Conservation (phyloP, 176 grass and related monocot genomes). For the Musa beccarii region DNA sequence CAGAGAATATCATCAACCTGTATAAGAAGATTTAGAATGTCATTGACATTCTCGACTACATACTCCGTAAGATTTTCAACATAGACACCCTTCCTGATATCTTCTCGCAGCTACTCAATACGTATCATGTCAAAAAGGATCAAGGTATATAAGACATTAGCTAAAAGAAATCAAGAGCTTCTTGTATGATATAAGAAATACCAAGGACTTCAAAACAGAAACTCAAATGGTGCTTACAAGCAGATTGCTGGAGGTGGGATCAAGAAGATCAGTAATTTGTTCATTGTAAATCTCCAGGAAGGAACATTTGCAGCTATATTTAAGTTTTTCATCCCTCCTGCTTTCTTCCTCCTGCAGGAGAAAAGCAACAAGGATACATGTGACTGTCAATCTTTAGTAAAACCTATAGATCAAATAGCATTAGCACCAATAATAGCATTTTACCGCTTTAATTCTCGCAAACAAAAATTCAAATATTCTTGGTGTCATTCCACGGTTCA, state of each 20-base stretch:
- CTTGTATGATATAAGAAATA: neutral
- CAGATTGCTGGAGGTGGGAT: slow-evolving; percentile 75
- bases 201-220: neutral
- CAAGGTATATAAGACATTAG: neutral
- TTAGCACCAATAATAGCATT: neutral
- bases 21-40: slow-evolving; percentile 80
- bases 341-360: slow-evolving; percentile 79
- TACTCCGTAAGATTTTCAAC: slow-evolving; percentile 93
- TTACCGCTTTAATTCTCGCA: slow-evolving; percentile 96
- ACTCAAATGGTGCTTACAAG: slow-evolving; percentile 40
- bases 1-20: slow-evolving; percentile 39
- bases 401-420: neutral
- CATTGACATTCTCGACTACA: slow-evolving; percentile 69
- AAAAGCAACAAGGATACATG: neutral
- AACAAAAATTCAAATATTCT: slow-evolving; percentile 95
- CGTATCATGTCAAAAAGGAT: neutral
- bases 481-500: slow-evolving; percentile 85
- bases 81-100: slow-evolving; percentile 66
- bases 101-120: slow-evolving; percentile 68
- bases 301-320: slow-evolving; percentile 91
- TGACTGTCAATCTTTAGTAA: neutral
- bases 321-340: slow-evolving; percentile 94
- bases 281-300: slow-evolving; percentile 99
- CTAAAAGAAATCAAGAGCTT: slow-evolving; percentile 7
- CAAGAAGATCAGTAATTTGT: slow-evolving; percentile 97